phyloP scores from a whole-genome alignment of 2,329 filamentous ascomycete species.

The Aspergillus pseudoviridinutans region DNA sequence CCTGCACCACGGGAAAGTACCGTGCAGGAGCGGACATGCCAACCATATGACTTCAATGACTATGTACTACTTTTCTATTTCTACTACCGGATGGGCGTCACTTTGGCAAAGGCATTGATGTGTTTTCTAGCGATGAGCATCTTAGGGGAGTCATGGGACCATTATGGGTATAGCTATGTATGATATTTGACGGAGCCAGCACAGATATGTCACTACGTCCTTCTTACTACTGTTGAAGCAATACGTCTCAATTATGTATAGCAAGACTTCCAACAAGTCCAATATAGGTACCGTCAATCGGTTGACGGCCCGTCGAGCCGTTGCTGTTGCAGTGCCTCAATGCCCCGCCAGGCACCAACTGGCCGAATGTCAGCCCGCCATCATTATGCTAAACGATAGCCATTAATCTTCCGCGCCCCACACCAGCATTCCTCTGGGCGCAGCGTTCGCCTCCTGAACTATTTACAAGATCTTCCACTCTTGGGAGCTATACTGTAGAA shows the following conservation, averaged over 20 bases:
- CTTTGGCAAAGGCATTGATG: not conserved
- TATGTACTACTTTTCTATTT: not conserved
- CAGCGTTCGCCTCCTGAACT: not conserved
- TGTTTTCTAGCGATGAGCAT: not conserved
- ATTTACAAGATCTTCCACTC: not conserved
- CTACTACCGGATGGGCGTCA: not conserved
- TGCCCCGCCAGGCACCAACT: conserved; percentile 3
- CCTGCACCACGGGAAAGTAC: not conserved
- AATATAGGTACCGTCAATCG: conserved; percentile 1
- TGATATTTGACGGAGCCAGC: not conserved
- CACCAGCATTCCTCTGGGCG: not conserved
- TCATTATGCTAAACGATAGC: no score
- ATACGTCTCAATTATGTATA: not conserved
- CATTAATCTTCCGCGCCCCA: not conserved
- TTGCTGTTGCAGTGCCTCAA: not conserved
- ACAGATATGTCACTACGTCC: not conserved
- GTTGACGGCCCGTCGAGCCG: conserved; percentile 16
- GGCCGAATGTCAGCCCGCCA: no score
- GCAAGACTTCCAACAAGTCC: not conserved
- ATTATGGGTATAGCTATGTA: not conserved
- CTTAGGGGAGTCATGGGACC: not conserved
- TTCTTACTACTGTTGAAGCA: not conserved
- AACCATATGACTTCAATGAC: not conserved
- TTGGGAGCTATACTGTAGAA: not conserved
- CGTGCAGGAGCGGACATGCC: not conserved